Conservation (phyloP, 108 stramenopile species). For the Nitzschia inconspicua region DNA sequence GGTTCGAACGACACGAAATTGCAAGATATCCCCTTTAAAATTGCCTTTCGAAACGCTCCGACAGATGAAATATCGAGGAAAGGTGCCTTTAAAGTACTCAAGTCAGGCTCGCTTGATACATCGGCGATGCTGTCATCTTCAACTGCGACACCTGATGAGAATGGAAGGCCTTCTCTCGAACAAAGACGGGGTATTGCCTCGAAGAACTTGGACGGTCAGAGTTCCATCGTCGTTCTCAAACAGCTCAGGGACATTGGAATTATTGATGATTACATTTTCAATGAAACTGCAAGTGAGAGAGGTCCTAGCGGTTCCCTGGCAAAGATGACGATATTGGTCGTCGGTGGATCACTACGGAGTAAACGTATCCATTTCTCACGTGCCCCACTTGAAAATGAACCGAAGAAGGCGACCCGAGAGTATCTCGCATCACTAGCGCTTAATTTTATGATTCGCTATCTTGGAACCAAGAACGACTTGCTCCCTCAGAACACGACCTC, state of each 20-base stretch:
- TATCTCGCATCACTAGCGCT: slow-evolving; percentile 27
- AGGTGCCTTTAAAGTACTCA: slow-evolving; percentile 1
- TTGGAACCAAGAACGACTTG: neutral
- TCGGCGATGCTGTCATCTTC: neutral
- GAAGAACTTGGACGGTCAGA: slow-evolving; percentile 20
- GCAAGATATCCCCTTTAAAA: slow-evolving; percentile 1
- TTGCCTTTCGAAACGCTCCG: too few species aligned
- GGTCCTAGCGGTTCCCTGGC: neutral
- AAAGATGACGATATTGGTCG: too few species aligned
- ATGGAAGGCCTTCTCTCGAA: too few species aligned
- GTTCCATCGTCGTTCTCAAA: slow-evolving; percentile 36
- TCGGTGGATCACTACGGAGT: too few species aligned
- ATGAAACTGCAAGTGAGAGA: neutral
- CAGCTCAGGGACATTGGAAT: slow-evolving; percentile 36
- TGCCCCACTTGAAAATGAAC: neutral
- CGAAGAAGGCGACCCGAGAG: slow-evolving; percentile 16
- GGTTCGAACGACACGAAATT: neutral
- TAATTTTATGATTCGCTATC: slow-evolving; percentile 2
- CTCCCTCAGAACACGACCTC: too few species aligned
- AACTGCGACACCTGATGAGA: neutral
- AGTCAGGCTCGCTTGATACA: neutral
- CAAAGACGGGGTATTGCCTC: too few species aligned
- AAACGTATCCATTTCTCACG: too few species aligned
- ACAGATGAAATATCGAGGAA: neutral
- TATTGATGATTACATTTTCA: slow-evolving; percentile 28